Evolutionary conservation across 108 stramenopile genomes (phyloP), one percentile per base, ranked within the genome.

Genomic region (Pelagomonas calceolata): DNA sequence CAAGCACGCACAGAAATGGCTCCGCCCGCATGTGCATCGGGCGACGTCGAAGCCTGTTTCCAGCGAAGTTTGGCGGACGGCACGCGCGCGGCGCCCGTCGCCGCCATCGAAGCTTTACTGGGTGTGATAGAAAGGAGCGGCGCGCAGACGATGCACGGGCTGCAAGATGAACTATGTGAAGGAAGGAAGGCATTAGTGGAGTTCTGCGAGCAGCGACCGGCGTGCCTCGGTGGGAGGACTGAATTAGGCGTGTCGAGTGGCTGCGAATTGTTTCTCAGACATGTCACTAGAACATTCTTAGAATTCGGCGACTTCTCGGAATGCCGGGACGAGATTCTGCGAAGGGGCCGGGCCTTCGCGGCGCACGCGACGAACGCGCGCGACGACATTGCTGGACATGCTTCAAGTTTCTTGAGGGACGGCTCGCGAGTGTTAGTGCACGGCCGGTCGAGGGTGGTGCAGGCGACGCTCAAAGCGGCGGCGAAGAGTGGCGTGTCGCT

Each of bases 401-500:
- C 84, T 36, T n/a, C n/a, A n/a, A n/a, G n/a, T n/a, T 98, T 98
- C 70, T 83, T 98, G n/a, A 81, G 87, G 34, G 92, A 94, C 66
- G 94, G 92, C 34, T 71, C 76, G 65, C 86, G 84, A 29, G 90
- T 98, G 4, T 66, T 98, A 33, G 94, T 90, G 0, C 95, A 96
- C 76, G 97, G 97, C 31, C 87, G 84, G 80, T 87, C 85, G 65
- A 78, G 90, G 15, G 95, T 95, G 26, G 97, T 95, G 26, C 81
- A 90, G 18, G 75, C 80, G 0, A 77, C 96, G 18, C 75, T 96
- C 43, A 64, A 89, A 44, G 76, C 84, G 71, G 96, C 96, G 34
- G 84, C 85, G 0, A 70, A 74, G 34, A 79, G 86, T 36, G 80
- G 82, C 65, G 90, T 93, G 64, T 98, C 96, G 83, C 85, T 81